These are phyloP conservation scores for Sparassis latifolia DNA, from an alignment of 1,284 basidiomycete genomes.

Conservation along the genomic window DNA sequence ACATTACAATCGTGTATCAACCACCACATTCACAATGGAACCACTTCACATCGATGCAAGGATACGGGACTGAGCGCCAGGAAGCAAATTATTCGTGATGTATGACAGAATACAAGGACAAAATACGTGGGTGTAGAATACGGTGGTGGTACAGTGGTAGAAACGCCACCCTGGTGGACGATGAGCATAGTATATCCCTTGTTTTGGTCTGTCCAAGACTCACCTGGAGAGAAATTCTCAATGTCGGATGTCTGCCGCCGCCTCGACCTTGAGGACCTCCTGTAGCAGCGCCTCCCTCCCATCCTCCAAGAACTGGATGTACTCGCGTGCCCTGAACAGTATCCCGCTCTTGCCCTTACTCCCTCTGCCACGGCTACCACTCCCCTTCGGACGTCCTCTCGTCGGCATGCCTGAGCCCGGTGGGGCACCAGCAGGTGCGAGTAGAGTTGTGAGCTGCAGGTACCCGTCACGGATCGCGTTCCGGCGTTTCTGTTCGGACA, in stretches of 20 bases:
- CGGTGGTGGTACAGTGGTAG: too few species aligned
- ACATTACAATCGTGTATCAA: too few species aligned
- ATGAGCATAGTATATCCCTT: too few species aligned
- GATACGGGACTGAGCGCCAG: too few species aligned
- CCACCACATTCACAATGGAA: too few species aligned
- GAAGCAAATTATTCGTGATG: too few species aligned
- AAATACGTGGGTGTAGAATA: too few species aligned
- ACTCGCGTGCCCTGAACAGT: conserved; percentile 73
- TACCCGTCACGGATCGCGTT: conserved; percentile 88
- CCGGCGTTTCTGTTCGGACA: conserved; percentile 86
- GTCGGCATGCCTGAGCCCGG: conserved; percentile 68
- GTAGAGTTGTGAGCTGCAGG: conserved; percentile 71
- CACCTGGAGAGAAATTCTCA: neutral
- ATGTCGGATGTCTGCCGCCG: conserved; percentile 42
- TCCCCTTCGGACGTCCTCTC: conserved; percentile 74
- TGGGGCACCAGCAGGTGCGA: conserved; percentile 62
- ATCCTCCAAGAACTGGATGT: conserved; percentile 71
- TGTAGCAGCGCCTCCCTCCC: conserved; percentile 54
- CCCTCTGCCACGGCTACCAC: conserved; percentile 36
- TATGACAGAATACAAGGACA: too few species aligned
- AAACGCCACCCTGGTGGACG: too few species aligned
- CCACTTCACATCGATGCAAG: too few species aligned
- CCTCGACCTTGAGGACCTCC: conserved; percentile 58
- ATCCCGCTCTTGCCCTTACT: conserved; percentile 78
- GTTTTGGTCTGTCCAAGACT: too few species aligned